Conservation (phyloP, 2,329 filamentous ascomycete species). For the Raffaelea deltoideospora region DNA sequence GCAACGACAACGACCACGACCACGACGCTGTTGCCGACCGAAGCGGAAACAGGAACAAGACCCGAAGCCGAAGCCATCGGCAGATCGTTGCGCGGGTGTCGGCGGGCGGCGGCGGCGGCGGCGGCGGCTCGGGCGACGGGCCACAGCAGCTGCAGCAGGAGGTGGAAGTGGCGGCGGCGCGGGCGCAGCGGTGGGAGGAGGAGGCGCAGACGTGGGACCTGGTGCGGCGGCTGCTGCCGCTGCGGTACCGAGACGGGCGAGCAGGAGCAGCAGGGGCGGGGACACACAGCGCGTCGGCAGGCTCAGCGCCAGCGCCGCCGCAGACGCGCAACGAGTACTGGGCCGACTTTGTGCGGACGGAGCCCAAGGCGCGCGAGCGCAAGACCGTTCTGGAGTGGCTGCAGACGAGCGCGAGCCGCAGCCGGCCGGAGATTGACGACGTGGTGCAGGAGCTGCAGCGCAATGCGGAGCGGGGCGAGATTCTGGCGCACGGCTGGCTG, state of each 20-base stretch:
- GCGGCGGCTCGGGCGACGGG: slow-evolving; percentile 21
- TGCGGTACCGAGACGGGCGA: slow-evolving; percentile 40
- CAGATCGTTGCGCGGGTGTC: too few relatives aligned
- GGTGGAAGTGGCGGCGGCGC: slow-evolving; percentile 16
- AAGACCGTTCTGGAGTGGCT: slow-evolving; percentile 75
- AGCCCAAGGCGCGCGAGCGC: slow-evolving; percentile 62
- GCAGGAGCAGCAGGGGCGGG: slow-evolving; percentile 12
- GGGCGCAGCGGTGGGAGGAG: slow-evolving; percentile 54
- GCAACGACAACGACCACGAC: background rate
- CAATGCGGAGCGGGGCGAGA: slow-evolving; percentile 62
- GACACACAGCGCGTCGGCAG: slow-evolving; percentile 6
- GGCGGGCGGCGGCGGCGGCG: background rate
- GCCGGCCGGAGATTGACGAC: slow-evolving; percentile 56
- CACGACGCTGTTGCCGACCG: background rate
- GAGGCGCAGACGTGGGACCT: slow-evolving; percentile 89
- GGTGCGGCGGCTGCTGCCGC: slow-evolving; percentile 55
- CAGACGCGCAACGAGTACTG: slow-evolving; percentile 29
- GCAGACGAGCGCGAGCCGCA: slow-evolving; percentile 58
- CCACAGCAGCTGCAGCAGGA: slow-evolving; percentile 7
- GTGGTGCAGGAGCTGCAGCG: slow-evolving; percentile 63
- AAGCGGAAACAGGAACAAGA: background rate
- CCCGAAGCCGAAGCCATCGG: too few relatives aligned
- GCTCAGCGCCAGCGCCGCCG: slow-evolving; percentile 9
- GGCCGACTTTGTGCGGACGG: slow-evolving; percentile 58
- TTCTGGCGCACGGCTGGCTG: slow-evolving; percentile 80